Conservation (phyloP, 73 alveolate genomes). For the Effrenium voratum region DNA sequence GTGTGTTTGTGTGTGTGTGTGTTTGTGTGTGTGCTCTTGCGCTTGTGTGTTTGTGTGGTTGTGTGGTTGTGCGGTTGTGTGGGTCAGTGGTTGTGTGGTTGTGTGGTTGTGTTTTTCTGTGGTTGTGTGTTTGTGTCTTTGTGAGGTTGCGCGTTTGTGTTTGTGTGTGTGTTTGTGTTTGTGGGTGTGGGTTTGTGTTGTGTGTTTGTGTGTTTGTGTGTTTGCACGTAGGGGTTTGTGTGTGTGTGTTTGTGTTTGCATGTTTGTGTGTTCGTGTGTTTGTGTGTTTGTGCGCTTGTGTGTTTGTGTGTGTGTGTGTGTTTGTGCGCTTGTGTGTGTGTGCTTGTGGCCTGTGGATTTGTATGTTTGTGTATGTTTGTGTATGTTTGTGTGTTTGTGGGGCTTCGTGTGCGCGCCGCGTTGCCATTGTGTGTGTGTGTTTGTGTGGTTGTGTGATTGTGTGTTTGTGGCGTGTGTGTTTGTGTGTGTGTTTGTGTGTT, state of each 20-base stretch:
- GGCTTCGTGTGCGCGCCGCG: background rate
- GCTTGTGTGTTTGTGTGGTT: constrained; percentile 6
- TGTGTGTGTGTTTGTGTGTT: constrained; percentile 26
- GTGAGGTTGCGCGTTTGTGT: constrained; percentile 40
- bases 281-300: constrained; percentile 37
- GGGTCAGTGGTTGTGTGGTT: background rate
- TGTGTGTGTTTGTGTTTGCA: constrained; percentile 43
- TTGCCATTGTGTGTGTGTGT: constrained; percentile 21
- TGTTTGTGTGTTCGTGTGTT: constrained; percentile 37
- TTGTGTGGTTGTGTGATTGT: constrained; percentile 23
- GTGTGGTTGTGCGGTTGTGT: constrained; percentile 5
- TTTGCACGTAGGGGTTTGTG: constrained; percentile 28
- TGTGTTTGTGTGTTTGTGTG: constrained; percentile 42
- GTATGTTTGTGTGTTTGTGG: background rate
- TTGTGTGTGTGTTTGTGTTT: constrained; percentile 54
- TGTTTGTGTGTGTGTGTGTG: constrained; percentile 45
- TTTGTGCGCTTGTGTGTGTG: constrained; percentile 37
- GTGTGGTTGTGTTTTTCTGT: constrained; percentile 43
- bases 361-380: constrained; percentile 11
- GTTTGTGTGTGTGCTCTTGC: constrained; percentile 32
- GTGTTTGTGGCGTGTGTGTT: constrained; percentile 39
- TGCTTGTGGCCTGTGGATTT: too few relatives aligned
- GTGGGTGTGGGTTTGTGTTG: constrained; percentile 56
- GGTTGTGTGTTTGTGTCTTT: constrained; percentile 46
- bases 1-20: constrained; percentile 41